Evolutionary conservation across 164 flowering plant genomes (phyloP), one percentile per base, ranked within the genome.

Genomic region (Annona cherimola): DNA sequence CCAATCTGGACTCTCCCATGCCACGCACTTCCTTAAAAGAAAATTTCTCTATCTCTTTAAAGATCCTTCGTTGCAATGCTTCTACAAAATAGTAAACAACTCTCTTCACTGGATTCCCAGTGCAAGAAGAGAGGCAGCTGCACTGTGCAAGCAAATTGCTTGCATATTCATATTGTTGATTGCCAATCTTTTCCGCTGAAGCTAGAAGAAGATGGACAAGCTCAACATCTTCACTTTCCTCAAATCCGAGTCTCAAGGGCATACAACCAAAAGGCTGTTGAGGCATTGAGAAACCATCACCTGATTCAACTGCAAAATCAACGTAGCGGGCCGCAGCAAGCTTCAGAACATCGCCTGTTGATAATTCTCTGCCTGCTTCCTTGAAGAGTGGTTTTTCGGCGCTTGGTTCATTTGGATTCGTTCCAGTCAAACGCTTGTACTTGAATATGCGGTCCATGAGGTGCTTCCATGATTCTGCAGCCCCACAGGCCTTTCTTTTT

Each of bases 21-120:
- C 35, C 35, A 26, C 35, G 35, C 61, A 62, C n/a, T 60, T 50
- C 68, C 45, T 79, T 75, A 0, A 70, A 42, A n/a, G 78, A 42
- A 6, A 74, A 61, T 66, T 73, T 78, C 66, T 85, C 84, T 0
- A 79, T 81, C 76, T 81, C 86, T 50, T 75, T 68, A 69, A 81
- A 77, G n/a, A 87, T 85, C 73, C 70, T 84, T 60, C 80, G 84
- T 4, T 72, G 73, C 16, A 89, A 84, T 62, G 86, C 93, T 68
- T 76, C 78, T n/a, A 85, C 73, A 19, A 86, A 86, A 54, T 87
- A 82, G 72, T 75, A 80, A n/a, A 80, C 88, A 11, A 87, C 71
- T 54, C 89, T 73, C 50, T 87, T 79, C 20, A 89, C 80, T 0
- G 88, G 80, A 63, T 66, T 82, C 18, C 86, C 86, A 0, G 59